phyloP scores from a whole-genome alignment of 2,329 filamentous ascomycete genomes.

The Ophiostoma montium region DNA sequence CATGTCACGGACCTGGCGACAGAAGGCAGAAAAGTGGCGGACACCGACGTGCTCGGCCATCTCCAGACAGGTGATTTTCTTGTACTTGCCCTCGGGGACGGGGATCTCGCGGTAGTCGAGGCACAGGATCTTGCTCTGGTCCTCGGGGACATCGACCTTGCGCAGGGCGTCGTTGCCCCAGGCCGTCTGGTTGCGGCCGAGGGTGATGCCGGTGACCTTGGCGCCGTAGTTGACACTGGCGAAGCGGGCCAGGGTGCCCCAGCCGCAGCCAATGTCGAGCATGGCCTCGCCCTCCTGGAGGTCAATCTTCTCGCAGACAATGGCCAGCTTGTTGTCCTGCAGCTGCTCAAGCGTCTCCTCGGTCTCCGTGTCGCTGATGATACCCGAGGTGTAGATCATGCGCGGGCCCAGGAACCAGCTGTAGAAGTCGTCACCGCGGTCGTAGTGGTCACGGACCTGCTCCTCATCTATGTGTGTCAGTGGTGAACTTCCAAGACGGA shows the following conservation, averaged over 20 bases:
- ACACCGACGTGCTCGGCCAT: constrained; percentile 99
- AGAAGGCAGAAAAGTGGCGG: constrained; percentile 68
- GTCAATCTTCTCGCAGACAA: constrained; percentile 92
- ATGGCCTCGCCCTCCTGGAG: constrained; percentile 68
- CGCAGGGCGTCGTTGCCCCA: constrained; percentile 90
- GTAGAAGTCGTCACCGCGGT: constrained; percentile 97
- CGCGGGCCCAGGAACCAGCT: constrained; percentile 95
- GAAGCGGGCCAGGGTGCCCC: constrained; percentile 91
- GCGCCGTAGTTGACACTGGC: constrained; percentile 86
- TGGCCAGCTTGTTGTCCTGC: constrained; percentile 91
- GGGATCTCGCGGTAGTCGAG: constrained; percentile 96
- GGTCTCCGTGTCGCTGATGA: constrained; percentile 74
- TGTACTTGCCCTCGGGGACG: constrained; percentile 61
- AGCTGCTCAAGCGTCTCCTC: constrained; percentile 91
- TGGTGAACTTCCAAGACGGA: no score
- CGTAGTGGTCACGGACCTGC: constrained; percentile 94
- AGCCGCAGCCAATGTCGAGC: constrained; percentile 94
- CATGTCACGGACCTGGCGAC: constrained; percentile 84
- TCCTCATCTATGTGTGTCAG: constrained; percentile 57
- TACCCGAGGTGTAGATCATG: constrained; percentile 96
- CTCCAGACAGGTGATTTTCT: constrained; percentile 94
- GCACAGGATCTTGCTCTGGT: constrained; percentile 85
- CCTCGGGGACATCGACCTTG: constrained; percentile 66
- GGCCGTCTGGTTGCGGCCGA: constrained; percentile 89
- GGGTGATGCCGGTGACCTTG: constrained; percentile 72